A percentile compares a stretch with the other conserved stretches of the same genome.
These are phyloP conservation scores for Calendula officinalis DNA, from an alignment of 129 eudicot species.

Conservation along the genomic window DNA sequence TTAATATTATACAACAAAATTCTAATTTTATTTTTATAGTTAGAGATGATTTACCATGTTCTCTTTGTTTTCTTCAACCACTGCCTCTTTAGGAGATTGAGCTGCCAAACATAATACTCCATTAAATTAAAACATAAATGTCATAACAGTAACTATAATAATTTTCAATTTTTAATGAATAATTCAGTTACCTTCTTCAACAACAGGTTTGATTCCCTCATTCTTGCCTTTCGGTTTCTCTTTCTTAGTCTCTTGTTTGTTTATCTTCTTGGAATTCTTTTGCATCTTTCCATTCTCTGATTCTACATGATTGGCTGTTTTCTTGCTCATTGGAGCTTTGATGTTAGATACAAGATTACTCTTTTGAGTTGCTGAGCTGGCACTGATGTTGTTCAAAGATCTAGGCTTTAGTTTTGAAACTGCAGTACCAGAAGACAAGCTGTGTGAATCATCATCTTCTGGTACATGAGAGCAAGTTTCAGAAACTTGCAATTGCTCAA, in stretches of 20 bases:
- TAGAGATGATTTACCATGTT: constrained; percentile 48
- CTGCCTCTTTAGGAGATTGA: constrained; percentile 27
- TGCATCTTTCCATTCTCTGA: constrained; percentile 31
- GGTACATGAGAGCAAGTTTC: constrained; percentile 52
- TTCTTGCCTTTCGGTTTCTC: constrained; percentile 39
- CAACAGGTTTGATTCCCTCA: constrained; percentile 43
- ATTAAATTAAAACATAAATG: not conserved
- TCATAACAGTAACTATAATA: not conserved
- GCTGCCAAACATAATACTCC: constrained; percentile 24
- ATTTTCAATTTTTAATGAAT: not conserved
- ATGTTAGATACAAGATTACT: constrained; percentile 26
- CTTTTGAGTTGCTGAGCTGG: constrained; percentile 35
- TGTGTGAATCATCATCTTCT: constrained; percentile 52
- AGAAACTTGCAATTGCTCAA: constrained; percentile 69
- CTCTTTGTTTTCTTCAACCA: constrained; percentile 72
- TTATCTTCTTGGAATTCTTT: constrained; percentile 45
- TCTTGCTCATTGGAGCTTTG: constrained; percentile 42
- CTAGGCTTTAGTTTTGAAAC: constrained; percentile 45
- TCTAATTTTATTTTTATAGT: not conserved
- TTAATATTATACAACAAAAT: not conserved
- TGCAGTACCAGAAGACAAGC: constrained; percentile 53
- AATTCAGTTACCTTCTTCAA: constrained; percentile 43
- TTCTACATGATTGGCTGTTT: constrained; percentile 19
- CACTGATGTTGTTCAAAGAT: constrained; percentile 33
- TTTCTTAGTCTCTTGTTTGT: constrained; percentile 37